phyloP scores from a whole-genome alignment of 257 asterid species.

The Jasminum sambac region DNA sequence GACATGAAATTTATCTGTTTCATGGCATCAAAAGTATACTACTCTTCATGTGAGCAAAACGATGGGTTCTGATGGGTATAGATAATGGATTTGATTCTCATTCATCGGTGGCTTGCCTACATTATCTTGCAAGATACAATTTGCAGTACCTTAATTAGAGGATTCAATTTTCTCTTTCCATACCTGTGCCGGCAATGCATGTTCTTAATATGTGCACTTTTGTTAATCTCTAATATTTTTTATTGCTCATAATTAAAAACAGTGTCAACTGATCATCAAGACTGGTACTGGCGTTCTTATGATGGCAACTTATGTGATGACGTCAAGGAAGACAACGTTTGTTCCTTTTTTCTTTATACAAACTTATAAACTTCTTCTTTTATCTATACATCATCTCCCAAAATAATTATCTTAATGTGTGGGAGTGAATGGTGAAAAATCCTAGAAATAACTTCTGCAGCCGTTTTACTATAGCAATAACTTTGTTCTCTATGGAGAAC shows the following conservation, averaged over 20 bases:
- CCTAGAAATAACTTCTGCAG: too few species aligned
- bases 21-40: background rate
- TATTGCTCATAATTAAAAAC: conserved; percentile 37
- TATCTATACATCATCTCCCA: background rate
- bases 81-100: background rate
- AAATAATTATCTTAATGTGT: too few species aligned
- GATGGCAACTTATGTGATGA: conserved; percentile 72
- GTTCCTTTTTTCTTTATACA: conserved; percentile 39
- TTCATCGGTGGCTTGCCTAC: background rate
- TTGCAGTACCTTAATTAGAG: background rate
- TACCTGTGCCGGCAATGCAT: background rate
- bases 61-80: background rate
- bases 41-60: background rate
- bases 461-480: background rate
- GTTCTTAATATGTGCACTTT: background rate
- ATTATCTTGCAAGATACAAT: background rate
- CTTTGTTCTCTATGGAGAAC: conserved; percentile 19
- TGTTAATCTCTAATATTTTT: conserved; percentile 26
- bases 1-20: background rate
- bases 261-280: conserved; percentile 60
- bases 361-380: conserved; percentile 10
- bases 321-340: conserved; percentile 58
- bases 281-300: conserved; percentile 56
- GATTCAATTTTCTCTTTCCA: background rate
- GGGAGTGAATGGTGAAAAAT: too few species aligned